Evolutionary conservation across 2,329 filamentous ascomycete genomes (phyloP), one percentile per base, ranked within the genome.

Genomic region (Knufia fluminis): DNA sequence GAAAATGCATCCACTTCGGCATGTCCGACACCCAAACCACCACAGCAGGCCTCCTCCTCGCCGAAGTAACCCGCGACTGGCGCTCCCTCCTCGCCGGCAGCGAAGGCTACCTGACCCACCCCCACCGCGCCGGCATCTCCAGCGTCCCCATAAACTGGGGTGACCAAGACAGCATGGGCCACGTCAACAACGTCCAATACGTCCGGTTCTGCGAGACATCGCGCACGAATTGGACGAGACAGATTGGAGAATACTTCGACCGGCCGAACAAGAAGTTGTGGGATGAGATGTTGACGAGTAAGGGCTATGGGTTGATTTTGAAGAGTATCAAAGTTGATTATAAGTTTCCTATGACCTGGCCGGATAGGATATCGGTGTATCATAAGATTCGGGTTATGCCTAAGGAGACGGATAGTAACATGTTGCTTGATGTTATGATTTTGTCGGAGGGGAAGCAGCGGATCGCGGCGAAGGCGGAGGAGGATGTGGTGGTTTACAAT

Each of bases 181-280:
- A 95, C 65, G 84, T 95, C 43, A 95, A 94, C 64, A 94, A 94
- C 59, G 82, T 90, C 54, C 79, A 78, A 56, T 94, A 94, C 66
- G 82, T 85, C 58, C 78, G 85, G 53, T 94, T 86, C 64, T 88
- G 88, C 31, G 90, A 96, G 65, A 83, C 83, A 4, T 82, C 82
- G 3, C 78, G 90, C 31, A 78, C 91, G 26, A 86, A 89, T 60
- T 94, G 86, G 83, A 75, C 82, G 22, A 73, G 74, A 50, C 83
- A 88, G 60, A 83, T 86, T 57, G 84, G 80, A 3, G 68, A 73
- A 1, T 68, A 79, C 52, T 69, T 80, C 41, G 81, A 88, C 58
- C 77, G 79, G 0, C 64, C 67, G 24, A 74, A 90, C 55, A 71
- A 72, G 50, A 64, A 71, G 36, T 70, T 78, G 53, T 95, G 89